phyloP scores from a whole-genome alignment of 805 yeast species.

The Hyphopichia homilentoma region DNA sequence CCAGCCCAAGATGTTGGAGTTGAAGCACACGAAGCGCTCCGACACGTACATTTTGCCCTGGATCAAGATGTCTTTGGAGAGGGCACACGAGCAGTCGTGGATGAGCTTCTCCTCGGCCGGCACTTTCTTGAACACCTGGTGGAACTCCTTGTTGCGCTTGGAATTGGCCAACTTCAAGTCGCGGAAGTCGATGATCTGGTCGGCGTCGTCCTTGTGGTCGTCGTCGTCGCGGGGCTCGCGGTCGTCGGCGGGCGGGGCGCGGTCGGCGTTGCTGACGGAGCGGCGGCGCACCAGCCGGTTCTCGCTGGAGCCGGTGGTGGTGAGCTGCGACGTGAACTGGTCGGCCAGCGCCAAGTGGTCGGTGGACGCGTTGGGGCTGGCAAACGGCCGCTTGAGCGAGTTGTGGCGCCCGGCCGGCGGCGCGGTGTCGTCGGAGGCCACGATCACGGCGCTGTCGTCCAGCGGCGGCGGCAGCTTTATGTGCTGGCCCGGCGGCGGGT shows the following conservation, averaged over 20 bases:
- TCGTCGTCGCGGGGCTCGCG: constrained; percentile 5
- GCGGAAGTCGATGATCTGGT: constrained; percentile 11
- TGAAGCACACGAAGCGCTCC: constrained; percentile 55
- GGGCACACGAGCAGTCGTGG: constrained; percentile 63
- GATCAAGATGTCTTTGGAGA: constrained; percentile 58
- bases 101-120: constrained; percentile 51
- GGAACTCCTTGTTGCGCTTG: constrained; percentile 59
- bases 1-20: constrained; percentile 66
- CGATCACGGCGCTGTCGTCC: background rate
- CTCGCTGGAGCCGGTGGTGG: constrained; percentile 14
- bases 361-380: constrained; percentile 15
- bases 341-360: constrained; percentile 12
- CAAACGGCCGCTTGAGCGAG: constrained; percentile 7
- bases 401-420: constrained; percentile 3
- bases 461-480: background rate
- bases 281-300: constrained; percentile 17
- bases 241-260: constrained; percentile 6
- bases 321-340: constrained; percentile 12
- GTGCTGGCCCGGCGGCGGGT: constrained; percentile 1
- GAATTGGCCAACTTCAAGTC: constrained; percentile 36
- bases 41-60: constrained; percentile 65
- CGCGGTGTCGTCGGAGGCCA: background rate
- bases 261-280: constrained; percentile 5
- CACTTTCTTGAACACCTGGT: constrained; percentile 51
- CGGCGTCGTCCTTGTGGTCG: constrained; percentile 11